Conservation (phyloP, 2,329 filamentous ascomycete genomes). For the Diaporthe sp. region DNA sequence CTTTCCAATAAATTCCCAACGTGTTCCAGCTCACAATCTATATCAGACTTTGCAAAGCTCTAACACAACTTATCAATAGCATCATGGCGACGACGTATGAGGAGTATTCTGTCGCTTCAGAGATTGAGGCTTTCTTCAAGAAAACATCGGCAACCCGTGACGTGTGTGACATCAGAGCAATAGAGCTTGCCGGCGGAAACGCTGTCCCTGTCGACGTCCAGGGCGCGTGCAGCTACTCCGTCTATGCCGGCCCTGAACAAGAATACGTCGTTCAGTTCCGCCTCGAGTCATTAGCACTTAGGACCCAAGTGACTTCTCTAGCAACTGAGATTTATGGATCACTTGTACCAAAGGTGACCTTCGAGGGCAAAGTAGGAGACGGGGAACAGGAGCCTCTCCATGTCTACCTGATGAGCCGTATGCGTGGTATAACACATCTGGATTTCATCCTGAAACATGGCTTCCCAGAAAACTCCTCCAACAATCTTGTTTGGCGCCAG, state of each 20-base stretch:
- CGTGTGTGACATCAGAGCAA: neutral
- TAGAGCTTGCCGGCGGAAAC: neutral
- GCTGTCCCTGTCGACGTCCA: neutral
- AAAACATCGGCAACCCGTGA: neutral
- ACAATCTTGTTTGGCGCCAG: neutral
- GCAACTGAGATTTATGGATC: neutral
- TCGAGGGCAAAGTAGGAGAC: neutral
- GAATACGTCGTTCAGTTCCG: slow-evolving; percentile 4
- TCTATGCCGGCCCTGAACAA: neutral
- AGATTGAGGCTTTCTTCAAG: neutral
- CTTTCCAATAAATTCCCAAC: neutral
- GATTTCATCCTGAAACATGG: neutral
- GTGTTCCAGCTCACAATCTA: neutral
- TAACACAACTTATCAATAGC: neutral
- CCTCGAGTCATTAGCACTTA: neutral
- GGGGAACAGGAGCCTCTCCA: neutral
- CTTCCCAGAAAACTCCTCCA: neutral
- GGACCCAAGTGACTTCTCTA: neutral
- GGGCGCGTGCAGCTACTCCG: neutral
- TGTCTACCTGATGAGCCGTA: neutral
- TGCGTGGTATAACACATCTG: neutral
- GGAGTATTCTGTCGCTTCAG: neutral
- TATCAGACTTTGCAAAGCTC: neutral
- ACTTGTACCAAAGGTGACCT: neutral
- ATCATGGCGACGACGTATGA: neutral